Evolutionary conservation across 202 grass and related monocot species (phyloP), one percentile per base, ranked within the genome.

Genomic region (Elaeis oleifera): DNA sequence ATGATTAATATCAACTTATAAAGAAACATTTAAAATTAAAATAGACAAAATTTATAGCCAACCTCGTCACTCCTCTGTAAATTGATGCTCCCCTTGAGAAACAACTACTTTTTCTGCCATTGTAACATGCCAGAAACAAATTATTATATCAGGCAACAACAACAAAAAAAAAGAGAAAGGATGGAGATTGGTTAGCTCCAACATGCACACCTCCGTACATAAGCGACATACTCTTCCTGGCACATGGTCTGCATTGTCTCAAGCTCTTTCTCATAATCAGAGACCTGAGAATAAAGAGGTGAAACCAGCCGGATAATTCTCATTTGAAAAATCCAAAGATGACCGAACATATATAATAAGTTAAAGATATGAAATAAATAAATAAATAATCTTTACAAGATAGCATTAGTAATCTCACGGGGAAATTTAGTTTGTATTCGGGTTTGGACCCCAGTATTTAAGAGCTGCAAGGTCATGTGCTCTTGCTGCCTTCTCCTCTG

Each of bases 41-140:
- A 44, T 13, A 13, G 49, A 2, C 11, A 59, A n/a, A 23, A 54
- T 49, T 59, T 39, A 64, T 81, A 69, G 19, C 72, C 25, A 65
- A 96, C 88, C 88, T 99, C 56, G 94, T 99, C 64, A 99, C 94
- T 61, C 88, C 94, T 71, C 94, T 81, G 28, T 92, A 99, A 61
- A 61, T 59, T 11, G 94, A 99, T 67, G 88, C 87, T 69, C 88
- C 94, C 84, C 94, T 99, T 16, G 94, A 99, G 82, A 99, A 99
- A 81, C 88, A 99, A 69, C 84, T 86, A 78, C 94, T 92, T 82
- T 89, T 82, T 66, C 88, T 99, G 73, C 68, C 69, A 83, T 56
- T 59, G 61, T 14, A 63, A 85, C 51, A 51, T 44, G 36, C 36
- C 53, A 23, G 77, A 5, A 36, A 50, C 31, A 54, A 76, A 31